A percentile compares a stretch with the other conserved stretches of the same genome.
These are phyloP conservation scores for Chrysochromulina tobinii DNA, from an alignment of 78 protist species.

Conservation along the genomic window DNA sequence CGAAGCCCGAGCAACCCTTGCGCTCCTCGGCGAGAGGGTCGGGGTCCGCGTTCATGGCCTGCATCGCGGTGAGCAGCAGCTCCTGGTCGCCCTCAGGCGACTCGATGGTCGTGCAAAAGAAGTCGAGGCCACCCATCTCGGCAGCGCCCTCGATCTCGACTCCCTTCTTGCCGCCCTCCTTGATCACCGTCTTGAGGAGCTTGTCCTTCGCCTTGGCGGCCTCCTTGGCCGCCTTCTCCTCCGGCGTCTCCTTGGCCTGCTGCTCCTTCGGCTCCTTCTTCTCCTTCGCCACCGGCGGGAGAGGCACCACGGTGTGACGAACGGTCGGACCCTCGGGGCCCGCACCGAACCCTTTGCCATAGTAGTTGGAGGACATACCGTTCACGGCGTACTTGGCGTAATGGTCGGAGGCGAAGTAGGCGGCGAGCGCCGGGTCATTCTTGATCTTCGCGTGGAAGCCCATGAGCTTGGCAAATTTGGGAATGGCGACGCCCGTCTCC, in stretches of 20 bases:
- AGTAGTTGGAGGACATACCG: no score
- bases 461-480: neutral
- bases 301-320: no score
- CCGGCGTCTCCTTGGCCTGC: neutral
- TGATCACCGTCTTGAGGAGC: neutral
- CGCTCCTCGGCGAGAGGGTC: conserved; percentile 2
- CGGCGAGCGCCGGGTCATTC: neutral
- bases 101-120: conserved; percentile 5
- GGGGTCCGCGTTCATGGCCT: conserved; percentile 1
- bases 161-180: conserved; percentile 19
- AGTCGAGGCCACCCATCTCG: conserved; percentile 13
- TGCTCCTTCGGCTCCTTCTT: neutral
- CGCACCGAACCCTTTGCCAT: no score
- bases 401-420: neutral
- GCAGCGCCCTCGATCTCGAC: conserved; percentile 15
- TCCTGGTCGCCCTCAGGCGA: neutral
- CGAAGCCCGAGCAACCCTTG: conserved; percentile 2
- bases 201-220: neutral
- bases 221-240: neutral
- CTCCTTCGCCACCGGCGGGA: no score
- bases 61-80: neutral
- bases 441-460: neutral
- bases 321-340: no score
- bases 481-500: neutral
- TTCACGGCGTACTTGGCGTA: neutral